phyloP scores from a whole-genome alignment of 2,329 filamentous ascomycete genomes.

The Pseudogymnoascus sp. region DNA sequence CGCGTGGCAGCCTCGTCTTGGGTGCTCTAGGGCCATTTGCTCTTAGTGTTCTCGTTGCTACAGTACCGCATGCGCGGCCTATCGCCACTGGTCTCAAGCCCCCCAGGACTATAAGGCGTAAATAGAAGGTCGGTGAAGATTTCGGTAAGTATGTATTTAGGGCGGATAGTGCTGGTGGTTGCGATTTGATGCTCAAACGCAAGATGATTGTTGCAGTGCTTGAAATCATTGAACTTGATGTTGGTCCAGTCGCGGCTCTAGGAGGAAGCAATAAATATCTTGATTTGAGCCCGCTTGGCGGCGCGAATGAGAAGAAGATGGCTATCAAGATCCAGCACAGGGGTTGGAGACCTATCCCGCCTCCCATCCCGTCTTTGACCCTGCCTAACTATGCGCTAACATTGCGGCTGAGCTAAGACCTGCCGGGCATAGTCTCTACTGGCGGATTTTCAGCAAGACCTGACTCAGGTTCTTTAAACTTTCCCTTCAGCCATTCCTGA shows the following conservation, averaged over 20 bases:
- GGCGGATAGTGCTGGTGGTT: constrained; percentile 23
- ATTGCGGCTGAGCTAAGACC: no score
- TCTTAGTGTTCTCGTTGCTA: background rate
- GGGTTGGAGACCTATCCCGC: constrained; percentile 1
- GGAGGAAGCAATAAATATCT: constrained; percentile 23
- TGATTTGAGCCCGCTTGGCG: constrained; percentile 29
- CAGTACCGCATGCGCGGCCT: background rate
- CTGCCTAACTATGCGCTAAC: no score
- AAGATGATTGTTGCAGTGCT: constrained; percentile 29
- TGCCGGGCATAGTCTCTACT: no score
- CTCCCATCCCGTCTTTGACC: no score
- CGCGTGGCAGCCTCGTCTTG: background rate
- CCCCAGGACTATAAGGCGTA: background rate
- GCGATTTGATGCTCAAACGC: constrained; percentile 26
- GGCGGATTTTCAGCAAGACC: no score
- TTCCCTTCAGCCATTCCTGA: no score
- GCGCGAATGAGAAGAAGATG: constrained; percentile 31
- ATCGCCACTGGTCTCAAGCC: background rate
- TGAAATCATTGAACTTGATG: constrained; percentile 23
- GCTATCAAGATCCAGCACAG: constrained; percentile 26
- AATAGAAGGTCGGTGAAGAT: constrained; percentile 20
- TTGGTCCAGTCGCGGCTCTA: constrained; percentile 30
- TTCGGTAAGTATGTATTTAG: constrained; percentile 27
- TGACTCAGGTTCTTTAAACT: no score
- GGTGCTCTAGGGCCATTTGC: background rate